Conservation (phyloP, 1,139 yeast genomes). For the Kodamaea suecica region DNA sequence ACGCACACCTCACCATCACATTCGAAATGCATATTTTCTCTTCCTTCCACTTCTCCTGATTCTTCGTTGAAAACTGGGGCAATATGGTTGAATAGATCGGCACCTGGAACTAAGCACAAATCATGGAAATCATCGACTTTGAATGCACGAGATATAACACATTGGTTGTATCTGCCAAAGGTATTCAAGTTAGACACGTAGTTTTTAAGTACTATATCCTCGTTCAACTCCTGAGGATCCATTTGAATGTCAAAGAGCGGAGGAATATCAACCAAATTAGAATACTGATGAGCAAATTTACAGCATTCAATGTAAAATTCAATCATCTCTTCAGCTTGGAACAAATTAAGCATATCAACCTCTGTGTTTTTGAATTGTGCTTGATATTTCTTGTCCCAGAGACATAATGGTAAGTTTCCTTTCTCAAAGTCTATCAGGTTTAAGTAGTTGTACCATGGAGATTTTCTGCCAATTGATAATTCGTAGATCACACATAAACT, state of each 20-base stretch:
- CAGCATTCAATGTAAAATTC: constrained; percentile 52
- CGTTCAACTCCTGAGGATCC: constrained; percentile 2
- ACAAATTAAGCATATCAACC: constrained; percentile 58
- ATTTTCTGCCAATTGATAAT: constrained; percentile 40
- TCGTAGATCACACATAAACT: constrained; percentile 75
- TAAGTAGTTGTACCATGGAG: constrained; percentile 79
- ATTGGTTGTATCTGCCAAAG: constrained; percentile 53
- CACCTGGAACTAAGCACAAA: constrained; percentile 82
- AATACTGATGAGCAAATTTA: constrained; percentile 41
- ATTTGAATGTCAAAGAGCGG: constrained; percentile 24
- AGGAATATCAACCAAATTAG: constrained; percentile 36
- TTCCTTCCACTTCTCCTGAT: constrained; percentile 21
- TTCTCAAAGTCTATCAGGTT: constrained; percentile 46
- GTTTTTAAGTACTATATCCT: constrained; percentile 3
- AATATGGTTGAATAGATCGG: constrained; percentile 81
- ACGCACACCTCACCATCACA: constrained; percentile 69
- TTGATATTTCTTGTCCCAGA: constrained; percentile 59
- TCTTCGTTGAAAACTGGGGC: constrained; percentile 25
- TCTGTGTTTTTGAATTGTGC: constrained; percentile 61
- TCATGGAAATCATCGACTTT: constrained; percentile 74
- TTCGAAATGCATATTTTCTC: constrained; percentile 72
- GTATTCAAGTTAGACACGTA: constrained; percentile 24
- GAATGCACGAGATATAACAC: constrained; percentile 76
- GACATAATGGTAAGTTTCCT: constrained; percentile 53
- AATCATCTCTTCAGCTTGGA: constrained; percentile 56